A percentile compares a stretch with the other conserved stretches of the same genome.
Conservation (phyloP, 768 basidiomycete species). For the Collybia sp. region DNA sequence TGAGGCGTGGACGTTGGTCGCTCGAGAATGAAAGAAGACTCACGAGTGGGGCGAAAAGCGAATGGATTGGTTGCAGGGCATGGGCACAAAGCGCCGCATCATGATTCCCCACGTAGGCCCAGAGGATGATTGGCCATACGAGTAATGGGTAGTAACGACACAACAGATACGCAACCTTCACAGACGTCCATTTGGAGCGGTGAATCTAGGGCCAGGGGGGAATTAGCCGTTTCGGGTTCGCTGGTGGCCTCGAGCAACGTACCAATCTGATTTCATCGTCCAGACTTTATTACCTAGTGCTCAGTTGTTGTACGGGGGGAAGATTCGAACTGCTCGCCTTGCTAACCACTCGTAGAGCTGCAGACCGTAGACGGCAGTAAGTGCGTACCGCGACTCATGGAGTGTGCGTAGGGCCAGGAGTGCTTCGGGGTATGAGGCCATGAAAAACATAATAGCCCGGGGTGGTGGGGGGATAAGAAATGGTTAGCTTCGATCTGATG, state of each 20-base stretch:
- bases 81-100: constrained; percentile 21
- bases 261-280: not conserved
- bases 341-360: constrained; percentile 33
- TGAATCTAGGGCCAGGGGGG: constrained; percentile 26
- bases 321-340: constrained; percentile 19
- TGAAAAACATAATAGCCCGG: too few species aligned
- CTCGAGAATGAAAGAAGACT: constrained; percentile 1
- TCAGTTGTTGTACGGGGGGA: not conserved
- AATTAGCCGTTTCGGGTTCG: not conserved
- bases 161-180: constrained; percentile 35
- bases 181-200: constrained; percentile 28
- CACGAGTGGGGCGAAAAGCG: constrained; percentile 29
- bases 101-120: constrained; percentile 31
- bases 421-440: too few species aligned
- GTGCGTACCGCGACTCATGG: constrained; percentile 23
- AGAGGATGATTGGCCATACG: constrained; percentile 32
- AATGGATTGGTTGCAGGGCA: constrained; percentile 23
- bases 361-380: constrained; percentile 25
- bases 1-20: not conserved
- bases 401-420: too few species aligned
- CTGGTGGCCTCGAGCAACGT: not conserved
- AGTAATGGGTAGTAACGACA: constrained; percentile 37
- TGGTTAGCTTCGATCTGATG: too few species aligned
- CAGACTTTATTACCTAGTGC: not conserved
- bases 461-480: too few species aligned